Conservation (phyloP, 352 stramenopile species). For the Pilasporangium apinafurcum region DNA sequence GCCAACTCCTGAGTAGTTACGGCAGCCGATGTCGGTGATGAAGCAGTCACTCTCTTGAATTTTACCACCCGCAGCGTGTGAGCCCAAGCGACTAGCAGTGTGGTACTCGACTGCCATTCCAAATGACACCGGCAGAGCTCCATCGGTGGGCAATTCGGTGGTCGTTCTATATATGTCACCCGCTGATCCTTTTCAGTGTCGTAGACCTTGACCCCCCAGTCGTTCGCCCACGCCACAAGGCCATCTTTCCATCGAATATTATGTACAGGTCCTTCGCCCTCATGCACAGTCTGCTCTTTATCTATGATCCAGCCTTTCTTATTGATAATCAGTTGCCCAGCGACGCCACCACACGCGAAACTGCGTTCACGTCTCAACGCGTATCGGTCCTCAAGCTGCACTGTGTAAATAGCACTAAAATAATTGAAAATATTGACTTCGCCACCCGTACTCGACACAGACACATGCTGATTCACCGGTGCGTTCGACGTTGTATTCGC, state of each 20-base stretch:
- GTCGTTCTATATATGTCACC: conserved; percentile 79
- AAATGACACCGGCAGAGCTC: conserved; percentile 78
- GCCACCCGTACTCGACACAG: conserved; percentile 57
- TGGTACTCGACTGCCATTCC: conserved; percentile 52
- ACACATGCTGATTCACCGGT: conserved; percentile 21
- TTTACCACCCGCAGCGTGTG: conserved; percentile 71
- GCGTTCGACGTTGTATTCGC: conserved; percentile 8
- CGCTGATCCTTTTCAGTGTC: conserved; percentile 65
- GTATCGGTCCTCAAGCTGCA: conserved; percentile 75
- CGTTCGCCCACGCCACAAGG: conserved; percentile 78
- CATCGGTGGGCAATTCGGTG: conserved; percentile 72
- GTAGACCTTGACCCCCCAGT: conserved; percentile 86
- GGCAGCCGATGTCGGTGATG: conserved; percentile 27
- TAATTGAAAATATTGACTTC: conserved; percentile 90
- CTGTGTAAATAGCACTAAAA: conserved; percentile 75
- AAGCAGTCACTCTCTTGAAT: conserved; percentile 48
- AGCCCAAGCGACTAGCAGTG: conserved; percentile 73
- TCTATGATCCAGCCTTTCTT: conserved; percentile 87
- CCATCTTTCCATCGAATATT: conserved; percentile 75
- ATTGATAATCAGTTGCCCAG: conserved; percentile 79
- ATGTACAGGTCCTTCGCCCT: conserved; percentile 77
- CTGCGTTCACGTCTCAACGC: conserved; percentile 74
- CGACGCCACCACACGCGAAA: conserved; percentile 76
- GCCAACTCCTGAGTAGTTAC: conserved; percentile 14
- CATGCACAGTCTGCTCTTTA: conserved; percentile 79